Conservation (phyloP, 116 monocot species). For the Posidonia oceanica region DNA sequence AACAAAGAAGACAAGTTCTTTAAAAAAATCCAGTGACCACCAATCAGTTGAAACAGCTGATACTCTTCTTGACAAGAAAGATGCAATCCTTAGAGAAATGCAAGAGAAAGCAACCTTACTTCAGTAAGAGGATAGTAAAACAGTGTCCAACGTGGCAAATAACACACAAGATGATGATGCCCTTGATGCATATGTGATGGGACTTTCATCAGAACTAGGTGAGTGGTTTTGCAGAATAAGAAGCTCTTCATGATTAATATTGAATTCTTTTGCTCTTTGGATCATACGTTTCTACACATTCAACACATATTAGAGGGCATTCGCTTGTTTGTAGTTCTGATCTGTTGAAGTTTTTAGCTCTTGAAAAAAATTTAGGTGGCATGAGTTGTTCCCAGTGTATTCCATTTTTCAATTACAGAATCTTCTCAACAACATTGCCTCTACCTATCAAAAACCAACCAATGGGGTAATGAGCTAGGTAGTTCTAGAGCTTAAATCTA, state of each 20-base stretch:
- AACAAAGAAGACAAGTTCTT: slow-evolving; percentile 47
- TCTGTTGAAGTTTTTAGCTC: too few relatives aligned
- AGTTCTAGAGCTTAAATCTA: too few relatives aligned
- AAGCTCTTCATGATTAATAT: neutral
- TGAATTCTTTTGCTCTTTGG: too few relatives aligned
- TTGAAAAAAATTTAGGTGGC: too few relatives aligned
- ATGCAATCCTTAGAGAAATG: slow-evolving; percentile 45
- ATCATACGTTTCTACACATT: too few relatives aligned
- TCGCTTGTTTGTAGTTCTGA: too few relatives aligned
- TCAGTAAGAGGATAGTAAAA: slow-evolving; percentile 38
- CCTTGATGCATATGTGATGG: slow-evolving; percentile 89
- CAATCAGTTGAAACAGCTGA: slow-evolving; percentile 81
- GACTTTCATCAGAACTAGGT: slow-evolving; percentile 86
- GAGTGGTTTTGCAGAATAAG: neutral
- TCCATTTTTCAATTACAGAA: too few relatives aligned
- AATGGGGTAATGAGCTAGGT: too few relatives aligned
- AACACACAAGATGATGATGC: slow-evolving; percentile 41
- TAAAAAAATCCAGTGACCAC: slow-evolving; percentile 32
- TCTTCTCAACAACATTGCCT: too few relatives aligned
- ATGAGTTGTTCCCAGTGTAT: too few relatives aligned
- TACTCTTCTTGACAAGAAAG: slow-evolving; percentile 83
- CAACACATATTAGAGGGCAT: too few relatives aligned
- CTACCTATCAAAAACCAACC: too few relatives aligned
- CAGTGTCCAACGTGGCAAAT: slow-evolving; percentile 8
- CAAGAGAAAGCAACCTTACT: slow-evolving; percentile 55